Conservation (phyloP, 2,329 filamentous ascomycete species). For the Chrysosphaeria jannelii region DNA sequence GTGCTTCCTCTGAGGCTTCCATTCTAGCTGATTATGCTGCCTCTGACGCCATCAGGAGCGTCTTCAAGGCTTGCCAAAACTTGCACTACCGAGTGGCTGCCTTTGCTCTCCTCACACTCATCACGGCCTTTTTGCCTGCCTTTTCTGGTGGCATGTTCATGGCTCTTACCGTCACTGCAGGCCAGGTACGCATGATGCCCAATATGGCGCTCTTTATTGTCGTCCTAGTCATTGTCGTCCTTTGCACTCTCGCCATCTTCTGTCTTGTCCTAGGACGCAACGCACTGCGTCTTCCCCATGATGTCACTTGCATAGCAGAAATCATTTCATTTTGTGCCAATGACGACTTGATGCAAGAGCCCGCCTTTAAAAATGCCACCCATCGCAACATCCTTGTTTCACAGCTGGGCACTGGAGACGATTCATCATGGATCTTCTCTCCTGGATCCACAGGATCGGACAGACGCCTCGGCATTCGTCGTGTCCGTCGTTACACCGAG, state of each 20-base stretch:
- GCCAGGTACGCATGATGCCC: constrained; percentile 33
- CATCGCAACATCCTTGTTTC: constrained; percentile 39
- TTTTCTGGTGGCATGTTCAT: constrained; percentile 43
- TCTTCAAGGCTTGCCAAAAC: too few species aligned
- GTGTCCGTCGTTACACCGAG: constrained; percentile 16
- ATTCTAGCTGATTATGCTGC: constrained; percentile 42
- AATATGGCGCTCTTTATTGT: constrained; percentile 44
- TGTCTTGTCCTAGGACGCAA: constrained; percentile 23
- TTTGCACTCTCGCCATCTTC: constrained; percentile 36
- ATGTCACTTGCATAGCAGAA: constrained; percentile 41
- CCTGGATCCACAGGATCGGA: constrained; percentile 9
- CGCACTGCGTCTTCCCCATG: constrained; percentile 39
- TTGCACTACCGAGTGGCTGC: constrained; percentile 34
- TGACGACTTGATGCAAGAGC: constrained; percentile 39
- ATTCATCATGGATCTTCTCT: constrained; percentile 21
- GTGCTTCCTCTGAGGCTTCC: constrained; percentile 28
- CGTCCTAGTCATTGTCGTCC: constrained; percentile 36
- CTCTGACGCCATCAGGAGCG: constrained; percentile 26
- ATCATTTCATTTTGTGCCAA: constrained; percentile 49
- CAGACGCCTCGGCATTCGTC: constrained; percentile 14
- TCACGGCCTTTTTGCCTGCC: constrained; percentile 32
- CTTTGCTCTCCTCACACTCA: constrained; percentile 24
- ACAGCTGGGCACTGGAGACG: constrained; percentile 35
- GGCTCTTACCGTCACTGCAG: constrained; percentile 26
- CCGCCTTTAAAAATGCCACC: constrained; percentile 34